Percentiles rank a stretch among this genome's conserved stretches.
These are phyloP conservation scores for Fusarium marasasianum DNA, from an alignment of 2,329 filamentous ascomycete genomes.

Conservation along the genomic window DNA sequence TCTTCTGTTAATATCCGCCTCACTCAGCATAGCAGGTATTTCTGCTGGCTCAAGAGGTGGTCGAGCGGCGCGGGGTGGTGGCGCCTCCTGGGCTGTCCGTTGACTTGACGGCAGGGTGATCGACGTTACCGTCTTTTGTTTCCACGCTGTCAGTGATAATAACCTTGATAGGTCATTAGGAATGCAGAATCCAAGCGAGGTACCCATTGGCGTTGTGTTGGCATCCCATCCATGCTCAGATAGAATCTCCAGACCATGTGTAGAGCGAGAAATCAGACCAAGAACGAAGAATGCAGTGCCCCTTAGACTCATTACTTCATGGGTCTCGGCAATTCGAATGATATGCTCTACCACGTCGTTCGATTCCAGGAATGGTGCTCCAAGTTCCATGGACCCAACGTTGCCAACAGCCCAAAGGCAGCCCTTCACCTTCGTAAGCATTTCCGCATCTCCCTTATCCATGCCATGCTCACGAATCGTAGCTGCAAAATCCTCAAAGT, in stretches of 20 bases:
- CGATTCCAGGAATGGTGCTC: constrained; percentile 91
- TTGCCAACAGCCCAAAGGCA: constrained; percentile 98
- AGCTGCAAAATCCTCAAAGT: constrained; percentile 91
- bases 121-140: constrained; percentile 58
- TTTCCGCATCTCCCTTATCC: constrained; percentile 84
- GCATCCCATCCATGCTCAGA: constrained; percentile 93
- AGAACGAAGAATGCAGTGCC: constrained; percentile 97
- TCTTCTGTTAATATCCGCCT: constrained; percentile 75
- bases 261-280: constrained; percentile 88
- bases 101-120: constrained; percentile 62
- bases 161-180: constrained; percentile 81
- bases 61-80: constrained; percentile 53
- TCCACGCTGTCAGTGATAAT: constrained; percentile 75
- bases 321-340: constrained; percentile 85
- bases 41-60: constrained; percentile 56
- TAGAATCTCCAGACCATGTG: constrained; percentile 91
- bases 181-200: constrained; percentile 87
- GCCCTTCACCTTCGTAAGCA: constrained; percentile 92
- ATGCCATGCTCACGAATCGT: constrained; percentile 90
- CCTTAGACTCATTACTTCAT: constrained; percentile 89
- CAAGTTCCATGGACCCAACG: constrained; percentile 97
- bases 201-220: constrained; percentile 82
- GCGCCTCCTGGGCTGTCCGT: constrained; percentile 59
- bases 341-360: constrained; percentile 89
- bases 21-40: constrained; percentile 59